Base-by-base conservation (phyloP, 1,139 yeast genomes). In the Debaryomyces subglobosus region DNA sequence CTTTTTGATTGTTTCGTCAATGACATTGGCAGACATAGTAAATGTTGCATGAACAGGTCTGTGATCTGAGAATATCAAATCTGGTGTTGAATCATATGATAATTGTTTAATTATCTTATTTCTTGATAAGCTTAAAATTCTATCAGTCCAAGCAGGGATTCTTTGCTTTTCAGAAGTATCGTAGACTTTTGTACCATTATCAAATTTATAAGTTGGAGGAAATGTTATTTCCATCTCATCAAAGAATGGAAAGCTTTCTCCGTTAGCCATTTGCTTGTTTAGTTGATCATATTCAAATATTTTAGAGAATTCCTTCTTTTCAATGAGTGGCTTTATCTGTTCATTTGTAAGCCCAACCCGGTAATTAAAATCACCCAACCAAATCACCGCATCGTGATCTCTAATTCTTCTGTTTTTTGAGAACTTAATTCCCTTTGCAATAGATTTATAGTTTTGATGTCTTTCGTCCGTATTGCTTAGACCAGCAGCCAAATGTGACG, bases 141-240 rank as follows among this genome's bases (percentile, higher is more conserved):
- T 76, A 65, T 94, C 99, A 7, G 98, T 92, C 99, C 99, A 94
- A 0, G 98, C 94, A 0, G 99, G 99, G 0, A 90, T 84, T 57
- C 99, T 79, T 58, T 87, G 94, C 66, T 94, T 94, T 61, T 92
- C 98, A 40, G 96, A 86, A 3, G 92, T 77, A 61, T 91, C 97
- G 57, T 94, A 94, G 12, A 61, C 67, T 53, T 80, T 79, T 1
- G 91, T 82, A 2, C 96, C 96, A 51, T 87, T 84, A 64, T 94
- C 97, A 65, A 84, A 94, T 65, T 94, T 94, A 69, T 94, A 94
- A 2, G 99, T 94, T 5, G 99, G 99, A 5, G 83, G 77, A 60
- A 94, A 94, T 45, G 74, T 77, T 48, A 94, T 82, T 39, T 86
- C 84, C 55, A 85, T 79, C 62, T 94, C 99, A 49, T 82, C 81